Percentiles rank a stretch among this genome's conserved stretches.
Evolutionary conservation across 768 basidiomycete genomes (phyloP).

Genomic region (Calocera viscosa): DNA sequence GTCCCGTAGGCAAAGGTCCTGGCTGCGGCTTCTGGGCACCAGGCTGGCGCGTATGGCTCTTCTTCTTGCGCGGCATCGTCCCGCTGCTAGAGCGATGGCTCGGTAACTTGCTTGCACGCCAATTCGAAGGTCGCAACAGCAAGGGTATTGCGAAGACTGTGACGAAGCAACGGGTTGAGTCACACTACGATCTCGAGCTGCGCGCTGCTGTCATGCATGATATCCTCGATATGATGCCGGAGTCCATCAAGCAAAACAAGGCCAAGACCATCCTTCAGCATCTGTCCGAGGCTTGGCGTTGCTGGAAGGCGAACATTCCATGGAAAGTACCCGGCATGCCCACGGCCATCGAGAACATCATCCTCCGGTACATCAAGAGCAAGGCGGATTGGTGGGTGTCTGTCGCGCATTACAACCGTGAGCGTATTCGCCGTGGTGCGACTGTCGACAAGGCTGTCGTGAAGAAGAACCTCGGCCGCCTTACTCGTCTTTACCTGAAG

Average conservation of each 20-base stretch:
- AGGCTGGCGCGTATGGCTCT: slow-evolving; percentile 98
- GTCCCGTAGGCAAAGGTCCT: slow-evolving; percentile 97
- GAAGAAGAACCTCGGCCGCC: slow-evolving; percentile 96
- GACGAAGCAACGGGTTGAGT: slow-evolving; percentile 97
- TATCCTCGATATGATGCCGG: slow-evolving; percentile 99
- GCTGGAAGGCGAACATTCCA: slow-evolving; percentile 94
- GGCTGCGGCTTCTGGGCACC: slow-evolving; percentile 99
- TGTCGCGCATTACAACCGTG: slow-evolving; percentile 95
- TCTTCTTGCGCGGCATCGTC: slow-evolving; percentile 98
- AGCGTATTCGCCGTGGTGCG: slow-evolving; percentile 91
- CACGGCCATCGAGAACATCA: slow-evolving; percentile 98
- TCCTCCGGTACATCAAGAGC: slow-evolving; percentile 95
- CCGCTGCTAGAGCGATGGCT: slow-evolving; percentile 96
- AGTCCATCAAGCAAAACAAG: slow-evolving; percentile 98
- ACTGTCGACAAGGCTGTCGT: slow-evolving; percentile 98
- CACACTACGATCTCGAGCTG: slow-evolving; percentile 93
- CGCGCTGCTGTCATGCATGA: slow-evolving; percentile 99
- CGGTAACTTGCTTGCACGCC: slow-evolving; percentile 91
- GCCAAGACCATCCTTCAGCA: slow-evolving; percentile 99
- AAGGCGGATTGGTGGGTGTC: slow-evolving; percentile 99
- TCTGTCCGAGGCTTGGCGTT: slow-evolving; percentile 95
- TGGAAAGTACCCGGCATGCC: slow-evolving; percentile 99
- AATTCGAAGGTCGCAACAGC: slow-evolving; percentile 96
- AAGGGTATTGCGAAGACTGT: slow-evolving; percentile 96
- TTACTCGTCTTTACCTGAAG: slow-evolving; percentile 94